Conservation (phyloP, 2,329 filamentous ascomycete genomes). For the Scolecobasidium constrictum region DNA sequence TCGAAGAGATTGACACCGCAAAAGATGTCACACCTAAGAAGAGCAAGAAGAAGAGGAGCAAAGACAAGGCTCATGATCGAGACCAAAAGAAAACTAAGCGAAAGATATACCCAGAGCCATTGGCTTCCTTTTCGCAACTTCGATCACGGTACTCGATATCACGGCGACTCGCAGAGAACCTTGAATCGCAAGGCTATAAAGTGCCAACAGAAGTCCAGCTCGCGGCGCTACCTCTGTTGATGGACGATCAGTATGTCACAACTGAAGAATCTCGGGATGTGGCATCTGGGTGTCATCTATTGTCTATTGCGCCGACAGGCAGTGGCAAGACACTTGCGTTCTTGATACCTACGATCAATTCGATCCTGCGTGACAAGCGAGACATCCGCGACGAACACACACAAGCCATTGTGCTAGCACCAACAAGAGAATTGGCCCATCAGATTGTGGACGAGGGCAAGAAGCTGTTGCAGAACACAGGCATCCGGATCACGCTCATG, state of each 20-base stretch:
- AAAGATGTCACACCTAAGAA: slow-evolving; percentile 42
- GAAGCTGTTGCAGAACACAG: slow-evolving; percentile 68
- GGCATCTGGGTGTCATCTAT: slow-evolving; percentile 50
- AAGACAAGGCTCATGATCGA: slow-evolving; percentile 21
- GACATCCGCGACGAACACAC: slow-evolving; percentile 15
- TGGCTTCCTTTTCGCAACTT: slow-evolving; percentile 67
- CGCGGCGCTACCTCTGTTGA: slow-evolving; percentile 67
- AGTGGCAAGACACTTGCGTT: slow-evolving; percentile 96
- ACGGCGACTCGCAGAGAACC: slow-evolving; percentile 61
- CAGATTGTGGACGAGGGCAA: slow-evolving; percentile 58
- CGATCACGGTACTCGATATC: slow-evolving; percentile 63
- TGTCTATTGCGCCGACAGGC: slow-evolving; percentile 86
- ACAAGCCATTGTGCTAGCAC: slow-evolving; percentile 35
- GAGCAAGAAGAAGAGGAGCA: slow-evolving; percentile 21
- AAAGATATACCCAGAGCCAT: slow-evolving; percentile 66
- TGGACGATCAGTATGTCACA: slow-evolving; percentile 46
- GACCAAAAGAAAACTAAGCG: slow-evolving; percentile 27
- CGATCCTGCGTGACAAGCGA: slow-evolving; percentile 36
- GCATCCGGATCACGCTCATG: slow-evolving; percentile 70
- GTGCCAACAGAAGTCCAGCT: slow-evolving; percentile 92
- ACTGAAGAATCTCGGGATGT: slow-evolving; percentile 15
- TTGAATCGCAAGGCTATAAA: slow-evolving; percentile 73
- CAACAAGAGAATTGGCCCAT: slow-evolving; percentile 38
- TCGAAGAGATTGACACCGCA: slow-evolving; percentile 40
- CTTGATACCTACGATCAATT: slow-evolving; percentile 74